phyloP scores from a whole-genome alignment of 345 rosid genomes.

The Microcos paniculata region DNA sequence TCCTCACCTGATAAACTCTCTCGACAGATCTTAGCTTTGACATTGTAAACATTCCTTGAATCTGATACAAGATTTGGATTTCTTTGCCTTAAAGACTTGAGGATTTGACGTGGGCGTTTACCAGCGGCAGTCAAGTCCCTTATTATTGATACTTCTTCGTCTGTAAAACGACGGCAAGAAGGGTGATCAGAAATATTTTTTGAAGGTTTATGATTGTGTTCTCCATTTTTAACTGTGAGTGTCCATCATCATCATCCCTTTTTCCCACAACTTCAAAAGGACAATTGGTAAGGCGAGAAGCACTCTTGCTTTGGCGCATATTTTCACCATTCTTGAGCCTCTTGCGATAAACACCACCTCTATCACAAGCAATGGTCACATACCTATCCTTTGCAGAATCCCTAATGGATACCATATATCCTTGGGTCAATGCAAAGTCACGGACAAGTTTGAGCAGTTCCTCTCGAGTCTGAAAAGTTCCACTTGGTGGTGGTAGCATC shows the following conservation, averaged over 20 bases:
- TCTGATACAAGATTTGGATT: slow-evolving; percentile 59
- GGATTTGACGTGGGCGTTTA: slow-evolving; percentile 60
- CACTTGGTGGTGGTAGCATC: slow-evolving; percentile 49
- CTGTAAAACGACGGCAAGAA: slow-evolving; percentile 53
- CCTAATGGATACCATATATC: slow-evolving; percentile 52
- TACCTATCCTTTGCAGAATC: slow-evolving; percentile 54
- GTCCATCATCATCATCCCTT: slow-evolving; percentile 63
- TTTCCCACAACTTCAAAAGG: slow-evolving; percentile 63
- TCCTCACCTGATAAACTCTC: slow-evolving; percentile 47
- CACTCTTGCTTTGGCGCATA: slow-evolving; percentile 42
- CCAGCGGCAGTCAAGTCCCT: slow-evolving; percentile 70
- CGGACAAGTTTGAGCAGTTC: slow-evolving; percentile 52
- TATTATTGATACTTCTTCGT: slow-evolving; percentile 48
- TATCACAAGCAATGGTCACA: slow-evolving; percentile 50
- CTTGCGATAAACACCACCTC: slow-evolving; percentile 58
- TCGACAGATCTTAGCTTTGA: slow-evolving; percentile 60
- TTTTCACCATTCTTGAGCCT: slow-evolving; percentile 45
- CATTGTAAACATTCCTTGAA: slow-evolving; percentile 67
- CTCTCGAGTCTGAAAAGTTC: slow-evolving; percentile 51
- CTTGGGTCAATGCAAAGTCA: slow-evolving; percentile 48
- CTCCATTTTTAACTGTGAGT: slow-evolving; percentile 50
- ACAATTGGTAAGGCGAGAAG: slow-evolving; percentile 60
- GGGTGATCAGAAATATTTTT: slow-evolving; percentile 59
- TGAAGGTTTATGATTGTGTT: slow-evolving; percentile 60
- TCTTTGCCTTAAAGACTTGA: slow-evolving; percentile 59